Conservation (phyloP, 768 basidiomycete genomes). For the Collybia mongolica region DNA sequence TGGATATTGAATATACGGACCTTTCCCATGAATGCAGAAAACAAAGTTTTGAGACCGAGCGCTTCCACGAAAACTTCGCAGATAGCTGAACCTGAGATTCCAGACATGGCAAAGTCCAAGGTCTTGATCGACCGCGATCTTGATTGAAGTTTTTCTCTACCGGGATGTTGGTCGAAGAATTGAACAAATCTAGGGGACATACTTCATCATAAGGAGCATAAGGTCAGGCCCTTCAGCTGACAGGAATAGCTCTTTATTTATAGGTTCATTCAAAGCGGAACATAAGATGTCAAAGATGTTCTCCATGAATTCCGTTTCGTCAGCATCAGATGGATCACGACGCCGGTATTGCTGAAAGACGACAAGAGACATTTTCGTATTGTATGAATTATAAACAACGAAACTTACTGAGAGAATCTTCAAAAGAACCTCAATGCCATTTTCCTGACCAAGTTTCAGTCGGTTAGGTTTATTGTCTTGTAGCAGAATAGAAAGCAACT, state of each 20-base stretch:
- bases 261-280: constrained; percentile 75
- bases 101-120: constrained; percentile 88
- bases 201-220: constrained; percentile 99
- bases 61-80: constrained; percentile 89
- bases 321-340: constrained; percentile 79
- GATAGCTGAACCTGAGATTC: constrained; percentile 59
- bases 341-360: constrained; percentile 78
- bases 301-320: constrained; percentile 98
- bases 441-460: constrained; percentile 61
- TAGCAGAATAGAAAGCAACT: constrained; percentile 87
- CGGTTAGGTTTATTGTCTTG: constrained; percentile 74
- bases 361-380: constrained; percentile 6
- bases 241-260: constrained; percentile 81
- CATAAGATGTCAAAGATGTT: constrained; percentile 92
- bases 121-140: constrained; percentile 86
- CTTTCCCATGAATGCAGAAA: constrained; percentile 94
- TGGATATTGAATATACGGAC: constrained; percentile 33
- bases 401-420: constrained; percentile 78
- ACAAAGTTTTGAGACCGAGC: constrained; percentile 85
- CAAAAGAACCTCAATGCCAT: constrained; percentile 77
- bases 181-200: constrained; percentile 21
- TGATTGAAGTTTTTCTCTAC: constrained; percentile 80
- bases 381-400: constrained; percentile 1
- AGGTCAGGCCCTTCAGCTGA: constrained; percentile 92
- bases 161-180: constrained; percentile 3